These are phyloP conservation scores for Candida sp. DNA, from an alignment of 1,139 yeast species.

Conservation along the genomic window DNA sequence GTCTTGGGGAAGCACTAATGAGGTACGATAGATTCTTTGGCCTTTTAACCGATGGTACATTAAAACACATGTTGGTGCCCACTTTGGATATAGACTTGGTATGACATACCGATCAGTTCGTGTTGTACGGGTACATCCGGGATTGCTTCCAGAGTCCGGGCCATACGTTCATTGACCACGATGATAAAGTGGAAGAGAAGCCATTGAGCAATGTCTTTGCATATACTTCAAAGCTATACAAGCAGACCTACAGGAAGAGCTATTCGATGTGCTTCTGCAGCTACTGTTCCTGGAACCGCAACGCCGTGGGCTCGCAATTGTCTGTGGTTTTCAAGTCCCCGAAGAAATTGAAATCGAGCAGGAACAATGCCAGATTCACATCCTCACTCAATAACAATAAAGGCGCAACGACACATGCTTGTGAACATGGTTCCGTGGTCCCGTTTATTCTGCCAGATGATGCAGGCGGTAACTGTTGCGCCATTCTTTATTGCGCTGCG, in stretches of 20 bases:
- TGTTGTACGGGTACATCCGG: conserved; percentile 24
- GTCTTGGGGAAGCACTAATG: conserved; percentile 22
- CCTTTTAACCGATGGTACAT: conserved; percentile 16
- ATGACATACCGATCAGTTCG: conserved; percentile 46
- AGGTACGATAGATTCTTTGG: conserved; percentile 31
- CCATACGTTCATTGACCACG: conserved; percentile 18
- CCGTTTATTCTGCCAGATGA: too few relatives aligned
- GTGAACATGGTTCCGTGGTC: too few relatives aligned
- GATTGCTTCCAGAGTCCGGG: conserved; percentile 18
- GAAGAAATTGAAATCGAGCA: too few relatives aligned
- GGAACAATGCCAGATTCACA: too few relatives aligned
- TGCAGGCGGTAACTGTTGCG: too few relatives aligned
- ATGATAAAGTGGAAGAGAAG: conserved; percentile 17
- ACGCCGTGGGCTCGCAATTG: not conserved
- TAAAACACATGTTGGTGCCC: conserved; percentile 28
- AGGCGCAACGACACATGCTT: too few relatives aligned
- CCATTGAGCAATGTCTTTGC: conserved; percentile 14
- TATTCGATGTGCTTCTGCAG: conserved; percentile 20
- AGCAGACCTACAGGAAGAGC: conserved; percentile 13
- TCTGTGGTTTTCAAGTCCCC: not conserved
- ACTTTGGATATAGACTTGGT: conserved; percentile 43
- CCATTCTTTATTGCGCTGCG: too few relatives aligned
- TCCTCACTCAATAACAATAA: too few relatives aligned
- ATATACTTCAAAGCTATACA: conserved; percentile 17
- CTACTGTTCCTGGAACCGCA: conserved; percentile 13